Evolutionary conservation across 441 rosid genomes (phyloP), one percentile per base, ranked within the genome.

Genomic region (Raphanus hybrid): DNA sequence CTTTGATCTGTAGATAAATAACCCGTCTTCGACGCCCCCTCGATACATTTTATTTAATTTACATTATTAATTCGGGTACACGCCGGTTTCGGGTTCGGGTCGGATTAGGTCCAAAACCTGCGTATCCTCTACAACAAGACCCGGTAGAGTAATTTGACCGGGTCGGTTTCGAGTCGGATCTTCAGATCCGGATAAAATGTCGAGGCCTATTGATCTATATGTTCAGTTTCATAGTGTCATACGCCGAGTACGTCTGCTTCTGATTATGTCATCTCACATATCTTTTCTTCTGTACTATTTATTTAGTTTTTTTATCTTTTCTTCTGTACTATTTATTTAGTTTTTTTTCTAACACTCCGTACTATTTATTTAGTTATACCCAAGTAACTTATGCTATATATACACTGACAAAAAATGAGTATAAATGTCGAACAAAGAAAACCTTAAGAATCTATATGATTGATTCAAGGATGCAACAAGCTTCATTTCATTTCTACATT

Each of bases 171-270:
- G 18, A 16, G 18, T 16, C 18, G 18, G 18, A 16, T 16, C 18
- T 16, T 16, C 18, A 16, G 18, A 16, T 16, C 18, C 18, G 18
- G 18, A 16, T 16, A 16, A 16, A 16, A 16, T 16, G 18, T 16
- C 18, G 18, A 16, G 18, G 18, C 18, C 18, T 16, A 16, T 16
- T 16, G 18, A 16, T 67, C 50, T 15, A 41, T 20, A 45, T 48
- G 69, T 61, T 69, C 64, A 37, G 57, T 69, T 37, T 75, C 64
- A 62, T 62, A 62, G 18, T 16, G 18, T 16, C 18, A 16, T 16
- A 16, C 18, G 48, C 72, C 23, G 72, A 43, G 26, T 43, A 23
- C 70, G 75, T 70, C 48, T 23, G 63, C 6, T 62, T 45, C 27
- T 61, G 64, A 37, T 62, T 26, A 75, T 60, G 54, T 48, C 64